Evolutionary conservation across 2,329 filamentous ascomycete species (phyloP).

Genomic region (Sclerotinia minor): DNA sequence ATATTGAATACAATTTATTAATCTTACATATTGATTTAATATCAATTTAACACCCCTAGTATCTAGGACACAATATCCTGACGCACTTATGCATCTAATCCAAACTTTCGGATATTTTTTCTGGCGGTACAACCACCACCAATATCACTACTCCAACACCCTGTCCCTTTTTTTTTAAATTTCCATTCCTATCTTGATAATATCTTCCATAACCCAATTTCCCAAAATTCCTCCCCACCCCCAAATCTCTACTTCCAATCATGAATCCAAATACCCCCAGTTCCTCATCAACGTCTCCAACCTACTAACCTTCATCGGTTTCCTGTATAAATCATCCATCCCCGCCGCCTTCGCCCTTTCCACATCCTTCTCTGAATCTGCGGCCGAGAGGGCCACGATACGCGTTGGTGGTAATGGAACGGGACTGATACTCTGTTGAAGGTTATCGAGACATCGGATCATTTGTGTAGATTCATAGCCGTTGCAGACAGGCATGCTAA

Average conservation of each 20-base stretch:
- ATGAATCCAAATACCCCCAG: conserved; percentile 2
- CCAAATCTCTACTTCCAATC: too few species aligned
- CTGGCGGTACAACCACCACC: too few species aligned
- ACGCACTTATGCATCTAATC: too few species aligned
- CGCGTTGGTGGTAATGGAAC: conserved; percentile 31
- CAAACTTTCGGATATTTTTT: too few species aligned
- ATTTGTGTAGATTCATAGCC: conserved; percentile 49
- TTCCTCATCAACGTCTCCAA: conserved; percentile 16
- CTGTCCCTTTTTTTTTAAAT: too few species aligned
- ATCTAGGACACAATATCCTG: too few species aligned
- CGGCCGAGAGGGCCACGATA: conserved; percentile 54
- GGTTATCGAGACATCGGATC: conserved; percentile 51
- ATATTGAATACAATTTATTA: too few species aligned
- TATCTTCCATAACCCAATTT: not conserved
- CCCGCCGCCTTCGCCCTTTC: conserved; percentile 53
- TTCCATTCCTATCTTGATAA: not conserved
- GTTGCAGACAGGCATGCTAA: conserved; percentile 57
- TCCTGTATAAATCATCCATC: conserved; percentile 55
- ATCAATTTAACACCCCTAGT: too few species aligned
- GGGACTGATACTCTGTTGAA: conserved; percentile 27
- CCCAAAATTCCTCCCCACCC: not conserved
- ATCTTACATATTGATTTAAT: too few species aligned
- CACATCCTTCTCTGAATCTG: conserved; percentile 51
- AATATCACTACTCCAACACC: too few species aligned
- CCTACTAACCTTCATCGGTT: conserved; percentile 45